phyloP scores from a whole-genome alignment of 1,284 basidiomycete species.

The Boletellus deceptivus region DNA sequence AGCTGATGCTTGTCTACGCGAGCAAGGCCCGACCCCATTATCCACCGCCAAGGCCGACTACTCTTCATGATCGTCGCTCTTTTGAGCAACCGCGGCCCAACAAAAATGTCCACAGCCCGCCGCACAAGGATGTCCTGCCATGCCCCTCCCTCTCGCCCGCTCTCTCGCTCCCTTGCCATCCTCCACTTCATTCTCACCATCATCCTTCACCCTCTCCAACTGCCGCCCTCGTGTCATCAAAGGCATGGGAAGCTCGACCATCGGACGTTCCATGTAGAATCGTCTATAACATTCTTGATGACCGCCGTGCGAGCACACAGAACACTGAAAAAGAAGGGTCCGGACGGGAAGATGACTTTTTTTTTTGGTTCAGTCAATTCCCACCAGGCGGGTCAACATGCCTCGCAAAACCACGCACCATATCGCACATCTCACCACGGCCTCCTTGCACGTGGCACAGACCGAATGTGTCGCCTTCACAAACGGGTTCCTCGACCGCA shows the following conservation, averaged over 20 bases:
- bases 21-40: no score
- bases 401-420: constrained; percentile 49
- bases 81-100: constrained; percentile 42
- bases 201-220: constrained; percentile 22
- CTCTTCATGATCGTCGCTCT: constrained; percentile 1
- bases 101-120: constrained; percentile 66
- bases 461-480: constrained; percentile 44
- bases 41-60: not conserved
- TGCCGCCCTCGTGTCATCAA: constrained; percentile 25
- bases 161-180: constrained; percentile 2
- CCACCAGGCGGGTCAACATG: constrained; percentile 5
- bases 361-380: no score
- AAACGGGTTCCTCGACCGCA: constrained; percentile 27
- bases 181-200: constrained; percentile 12
- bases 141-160: constrained; percentile 9
- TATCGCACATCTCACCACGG: constrained; percentile 59
- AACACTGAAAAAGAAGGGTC: constrained; percentile 64
- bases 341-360: constrained; percentile 70
- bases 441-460: constrained; percentile 53
- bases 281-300: constrained; percentile 70
- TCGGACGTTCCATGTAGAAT: constrained; percentile 57
- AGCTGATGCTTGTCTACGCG: not conserved
- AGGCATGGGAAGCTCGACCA: constrained; percentile 40
- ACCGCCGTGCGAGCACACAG: constrained; percentile 72
- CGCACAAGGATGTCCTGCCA: constrained; percentile 55